phyloP scores from a whole-genome alignment of 306 rosid species.

The Canavalia gladiata region DNA sequence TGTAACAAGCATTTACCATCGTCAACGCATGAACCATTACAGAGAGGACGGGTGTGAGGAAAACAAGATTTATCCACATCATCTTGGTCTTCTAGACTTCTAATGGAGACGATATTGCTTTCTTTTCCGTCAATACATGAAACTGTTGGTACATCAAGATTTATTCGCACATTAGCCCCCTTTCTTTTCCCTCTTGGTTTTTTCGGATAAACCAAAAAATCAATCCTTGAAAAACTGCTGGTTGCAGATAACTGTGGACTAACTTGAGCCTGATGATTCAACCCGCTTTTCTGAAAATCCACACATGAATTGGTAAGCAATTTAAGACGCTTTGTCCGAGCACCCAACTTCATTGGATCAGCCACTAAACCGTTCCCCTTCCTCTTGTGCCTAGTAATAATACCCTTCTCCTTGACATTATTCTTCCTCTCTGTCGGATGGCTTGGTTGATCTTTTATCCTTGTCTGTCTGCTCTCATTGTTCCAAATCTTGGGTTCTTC shows the following conservation, averaged over 20 bases:
- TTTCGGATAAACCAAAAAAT: constrained; percentile 60
- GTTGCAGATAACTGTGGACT: constrained; percentile 46
- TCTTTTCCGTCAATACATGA: constrained; percentile 56
- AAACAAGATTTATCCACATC: constrained; percentile 47
- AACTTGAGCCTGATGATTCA: constrained; percentile 48
- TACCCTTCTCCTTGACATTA: constrained; percentile 36
- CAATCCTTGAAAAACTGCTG: constrained; percentile 48
- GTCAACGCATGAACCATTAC: constrained; percentile 39
- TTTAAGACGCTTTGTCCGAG: constrained; percentile 39
- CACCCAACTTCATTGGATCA: constrained; percentile 45
- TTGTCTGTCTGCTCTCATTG: constrained; percentile 35
- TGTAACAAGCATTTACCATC: constrained; percentile 38
- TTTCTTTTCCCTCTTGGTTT: constrained; percentile 78
- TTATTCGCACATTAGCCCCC: constrained; percentile 43
- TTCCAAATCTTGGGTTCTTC: constrained; percentile 38
- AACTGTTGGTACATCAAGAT: constrained; percentile 42
- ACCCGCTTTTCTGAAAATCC: constrained; percentile 42
- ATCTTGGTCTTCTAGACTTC: constrained; percentile 39
- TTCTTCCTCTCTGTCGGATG: constrained; percentile 44
- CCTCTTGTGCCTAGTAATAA: constrained; percentile 52
- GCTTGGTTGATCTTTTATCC: constrained; percentile 47
- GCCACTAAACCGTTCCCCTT: constrained; percentile 50
- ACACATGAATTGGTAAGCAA: constrained; percentile 34
- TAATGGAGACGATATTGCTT: constrained; percentile 31
- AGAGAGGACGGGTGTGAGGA: constrained; percentile 18